Conservation (phyloP, 2,329 filamentous ascomycete species). For the Scedosporium aurantiacum region DNA sequence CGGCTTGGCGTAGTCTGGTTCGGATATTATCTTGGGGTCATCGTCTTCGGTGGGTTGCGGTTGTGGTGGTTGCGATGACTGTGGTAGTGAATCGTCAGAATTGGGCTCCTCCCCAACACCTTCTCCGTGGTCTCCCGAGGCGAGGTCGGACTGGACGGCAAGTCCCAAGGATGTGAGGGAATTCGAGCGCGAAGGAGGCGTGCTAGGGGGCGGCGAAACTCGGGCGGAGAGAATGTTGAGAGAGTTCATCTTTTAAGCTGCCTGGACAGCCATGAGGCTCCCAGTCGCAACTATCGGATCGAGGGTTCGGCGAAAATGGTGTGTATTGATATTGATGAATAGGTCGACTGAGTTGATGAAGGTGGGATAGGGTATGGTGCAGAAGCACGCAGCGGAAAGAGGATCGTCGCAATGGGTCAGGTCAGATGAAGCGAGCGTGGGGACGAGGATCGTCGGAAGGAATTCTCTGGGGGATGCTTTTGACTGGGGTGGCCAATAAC, state of each 20-base stretch:
- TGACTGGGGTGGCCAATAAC: background rate
- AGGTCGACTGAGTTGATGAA: background rate
- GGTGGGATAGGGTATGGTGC: background rate
- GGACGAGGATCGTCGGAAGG: background rate
- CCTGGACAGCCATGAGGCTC: constrained; percentile 41
- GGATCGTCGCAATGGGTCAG: background rate
- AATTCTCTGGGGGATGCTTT: background rate
- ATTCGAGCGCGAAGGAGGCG: constrained; percentile 47
- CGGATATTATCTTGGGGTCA: constrained; percentile 22
- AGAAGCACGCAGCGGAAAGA: background rate
- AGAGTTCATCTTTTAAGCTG: constrained; percentile 69
- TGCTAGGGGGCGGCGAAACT: constrained; percentile 53
- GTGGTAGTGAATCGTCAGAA: background rate
- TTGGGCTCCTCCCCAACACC: background rate
- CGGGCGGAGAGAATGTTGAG: constrained; percentile 85
- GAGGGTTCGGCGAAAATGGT: background rate
- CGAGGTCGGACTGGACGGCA: constrained; percentile 25
- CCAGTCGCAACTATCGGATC: background rate
- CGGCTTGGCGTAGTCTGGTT: constrained; percentile 26
- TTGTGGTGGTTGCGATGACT: too few relatives aligned
- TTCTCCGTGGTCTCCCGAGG: constrained; percentile 8
- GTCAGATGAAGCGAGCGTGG: constrained; percentile 1
- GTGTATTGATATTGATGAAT: background rate
- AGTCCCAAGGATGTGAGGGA: constrained; percentile 44
- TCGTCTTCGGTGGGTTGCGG: constrained; percentile 17